Evolutionary conservation across 2,329 filamentous ascomycete genomes (phyloP), one percentile per base, ranked within the genome.

Genomic region (Nigrospora osmanthi): DNA sequence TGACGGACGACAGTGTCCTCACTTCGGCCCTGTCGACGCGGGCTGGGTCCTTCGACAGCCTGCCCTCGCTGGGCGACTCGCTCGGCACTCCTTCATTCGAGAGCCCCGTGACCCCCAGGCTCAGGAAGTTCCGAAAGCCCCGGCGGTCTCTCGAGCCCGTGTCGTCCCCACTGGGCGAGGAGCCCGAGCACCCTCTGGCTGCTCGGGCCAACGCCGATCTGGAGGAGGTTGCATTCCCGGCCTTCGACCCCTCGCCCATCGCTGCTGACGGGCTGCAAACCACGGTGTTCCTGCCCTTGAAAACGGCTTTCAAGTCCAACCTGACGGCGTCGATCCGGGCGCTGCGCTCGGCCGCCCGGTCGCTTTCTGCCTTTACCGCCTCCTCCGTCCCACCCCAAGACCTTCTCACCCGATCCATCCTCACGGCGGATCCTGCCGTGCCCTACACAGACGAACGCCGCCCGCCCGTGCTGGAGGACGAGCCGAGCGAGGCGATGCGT

Each of bases 361-460:
- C 80, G 9, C 73, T 85, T 45, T 83, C 80, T 3, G 71, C 61
- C 50, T 72, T 85, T 50, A 82, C 80, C 50, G 72, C 81, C 40
- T 71, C 81, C 2, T 79, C 80, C 23, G 77, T 83, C 35, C 79
- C 80, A 11, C 75, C 81, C 3, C 80, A 85, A 55, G 81, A 85
- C 58, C 77, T 85, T 45, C 68, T 85, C 19, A 83, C 81, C 10
- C 71, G 81, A 49, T 85, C 81, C 32, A 80, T 85, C 54, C 71
- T 85, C 44, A 80, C 81, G 17, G 81, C 85, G 48, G 80, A 84
- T 54, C 78, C 81, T 17, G 72, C 74, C 44, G 78, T 83, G 15
- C 81, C 81, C 1, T 85, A 81, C 56, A 80, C 80, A 7, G 81
- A 85, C 53, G 81, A 85, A 63, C 76, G 79, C 40, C 74, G 80